These are phyloP conservation scores for Coprinopsis strossmayeri DNA, from an alignment of 768 basidiomycete species.

Conservation along the genomic window DNA sequence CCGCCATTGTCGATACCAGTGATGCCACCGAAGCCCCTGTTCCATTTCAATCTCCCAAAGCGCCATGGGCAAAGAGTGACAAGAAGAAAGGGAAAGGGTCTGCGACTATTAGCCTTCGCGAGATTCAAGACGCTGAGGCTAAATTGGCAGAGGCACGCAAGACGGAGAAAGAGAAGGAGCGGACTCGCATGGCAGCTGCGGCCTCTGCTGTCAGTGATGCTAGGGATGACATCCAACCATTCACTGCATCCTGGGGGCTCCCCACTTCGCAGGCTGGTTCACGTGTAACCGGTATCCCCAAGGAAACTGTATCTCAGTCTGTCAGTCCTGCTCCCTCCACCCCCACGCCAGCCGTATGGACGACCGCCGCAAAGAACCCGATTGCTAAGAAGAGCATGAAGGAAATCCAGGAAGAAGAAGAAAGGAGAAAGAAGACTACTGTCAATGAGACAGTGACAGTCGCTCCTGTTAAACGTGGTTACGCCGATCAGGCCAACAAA, in stretches of 20 bases:
- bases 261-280: constrained; percentile 75
- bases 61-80: constrained; percentile 12
- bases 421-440: constrained; percentile 66
- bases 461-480: constrained; percentile 57
- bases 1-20: too few species aligned
- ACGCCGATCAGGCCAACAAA: constrained; percentile 77
- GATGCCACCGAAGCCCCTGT: not conserved
- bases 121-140: constrained; percentile 92
- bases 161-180: constrained; percentile 58
- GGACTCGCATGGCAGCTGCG: constrained; percentile 51
- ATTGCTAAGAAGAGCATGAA: constrained; percentile 88
- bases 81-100: constrained; percentile 62
- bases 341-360: constrained; percentile 62
- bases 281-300: constrained; percentile 29
- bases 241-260: constrained; percentile 78
- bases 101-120: constrained; percentile 72
- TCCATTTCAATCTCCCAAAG: constrained; percentile 8
- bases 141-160: constrained; percentile 76
- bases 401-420: constrained; percentile 98
- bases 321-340: constrained; percentile 16
- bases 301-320: constrained; percentile 40
- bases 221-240: constrained; percentile 54
- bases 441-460: constrained; percentile 54
- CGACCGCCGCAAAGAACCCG: constrained; percentile 47
- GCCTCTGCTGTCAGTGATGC: constrained; percentile 25